Evolutionary conservation across 1,284 basidiomycete genomes (phyloP).

Genomic region (Sporisorium reilianum): DNA sequence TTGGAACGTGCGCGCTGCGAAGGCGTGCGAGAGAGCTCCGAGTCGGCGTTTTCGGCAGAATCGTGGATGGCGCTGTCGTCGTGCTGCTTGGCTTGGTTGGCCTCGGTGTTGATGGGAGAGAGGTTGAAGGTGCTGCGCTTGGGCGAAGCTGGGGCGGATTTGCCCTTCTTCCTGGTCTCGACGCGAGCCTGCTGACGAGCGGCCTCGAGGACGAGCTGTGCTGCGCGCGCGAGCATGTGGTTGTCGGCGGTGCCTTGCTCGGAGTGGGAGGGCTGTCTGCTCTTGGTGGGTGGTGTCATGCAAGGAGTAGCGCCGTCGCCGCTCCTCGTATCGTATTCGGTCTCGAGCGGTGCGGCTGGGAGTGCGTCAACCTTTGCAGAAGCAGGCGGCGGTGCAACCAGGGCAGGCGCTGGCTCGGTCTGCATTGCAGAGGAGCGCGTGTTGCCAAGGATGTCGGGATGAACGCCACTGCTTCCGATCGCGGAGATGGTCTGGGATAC

Average conservation of each 20-base stretch:
- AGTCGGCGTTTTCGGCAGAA: background rate
- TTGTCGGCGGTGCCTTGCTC: conserved; percentile 33
- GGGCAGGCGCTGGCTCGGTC: background rate
- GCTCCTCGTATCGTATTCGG: conserved; percentile 8
- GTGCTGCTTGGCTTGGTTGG: background rate
- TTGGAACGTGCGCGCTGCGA: conserved; percentile 47
- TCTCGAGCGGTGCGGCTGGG: background rate
- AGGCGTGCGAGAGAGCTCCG: conserved; percentile 18
- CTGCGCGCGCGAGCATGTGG: conserved; percentile 50
- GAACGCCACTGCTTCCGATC: conserved; percentile 34
- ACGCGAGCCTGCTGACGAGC: conserved; percentile 50
- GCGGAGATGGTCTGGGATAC: conserved; percentile 41
- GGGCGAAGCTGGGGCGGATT: conserved; percentile 46
- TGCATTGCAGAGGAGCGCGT: conserved; percentile 7
- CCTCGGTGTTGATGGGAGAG: conserved; percentile 22
- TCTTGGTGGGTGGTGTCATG: conserved; percentile 27
- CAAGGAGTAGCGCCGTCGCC: conserved; percentile 19
- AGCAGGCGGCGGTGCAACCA: background rate
- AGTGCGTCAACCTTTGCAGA: background rate
- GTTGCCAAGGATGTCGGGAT: conserved; percentile 32
- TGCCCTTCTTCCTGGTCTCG: conserved; percentile 44
- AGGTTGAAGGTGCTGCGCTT: conserved; percentile 29
- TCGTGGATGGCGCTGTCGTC: conserved; percentile 4
- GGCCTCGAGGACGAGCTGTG: conserved; percentile 52
- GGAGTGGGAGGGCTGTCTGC: conserved; percentile 18